Percentiles rank a stretch among this genome's conserved stretches.
Evolutionary conservation across 495 filamentous ascomycete species (phyloP).

Genomic region (Neurospora sp.): DNA sequence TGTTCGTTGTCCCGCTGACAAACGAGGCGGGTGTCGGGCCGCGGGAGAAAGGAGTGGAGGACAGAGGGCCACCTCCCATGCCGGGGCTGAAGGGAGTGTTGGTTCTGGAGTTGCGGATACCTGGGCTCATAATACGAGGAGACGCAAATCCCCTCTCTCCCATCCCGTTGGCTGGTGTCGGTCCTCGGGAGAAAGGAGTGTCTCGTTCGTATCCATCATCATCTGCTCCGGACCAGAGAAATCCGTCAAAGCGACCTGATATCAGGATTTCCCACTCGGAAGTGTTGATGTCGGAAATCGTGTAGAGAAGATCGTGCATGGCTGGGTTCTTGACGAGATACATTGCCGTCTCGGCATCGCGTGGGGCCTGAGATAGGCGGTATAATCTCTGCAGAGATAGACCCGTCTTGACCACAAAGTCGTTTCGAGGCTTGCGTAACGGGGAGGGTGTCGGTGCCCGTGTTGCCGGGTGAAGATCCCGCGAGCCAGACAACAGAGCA

Average conservation of each 20-base stretch:
- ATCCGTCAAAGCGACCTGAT: slow-evolving; percentile 93
- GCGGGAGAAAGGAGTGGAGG: slow-evolving; percentile 19
- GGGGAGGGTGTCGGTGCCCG: slow-evolving; percentile 45
- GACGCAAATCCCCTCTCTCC: slow-evolving; percentile 11
- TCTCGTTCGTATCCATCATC: slow-evolving; percentile 28
- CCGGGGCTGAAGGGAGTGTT: slow-evolving; percentile 18
- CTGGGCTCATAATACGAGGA: slow-evolving; percentile 28
- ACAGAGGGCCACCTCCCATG: neutral
- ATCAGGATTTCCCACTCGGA: slow-evolving; percentile 95
- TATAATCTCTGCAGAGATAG: slow-evolving; percentile 79
- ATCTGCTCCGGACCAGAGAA: slow-evolving; percentile 90
- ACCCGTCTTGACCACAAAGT: slow-evolving; percentile 59
- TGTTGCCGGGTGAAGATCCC: slow-evolving; percentile 42
- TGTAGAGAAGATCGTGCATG: slow-evolving; percentile 78
- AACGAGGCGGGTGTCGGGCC: slow-evolving; percentile 39
- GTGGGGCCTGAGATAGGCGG: slow-evolving; percentile 56
- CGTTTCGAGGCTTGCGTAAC: slow-evolving; percentile 45
- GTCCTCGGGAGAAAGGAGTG: slow-evolving; percentile 38
- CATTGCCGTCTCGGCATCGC: slow-evolving; percentile 76
- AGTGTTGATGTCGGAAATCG: slow-evolving; percentile 73
- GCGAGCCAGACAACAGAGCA: slow-evolving; percentile 62
- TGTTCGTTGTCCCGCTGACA: slow-evolving; percentile 31
- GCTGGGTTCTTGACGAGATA: slow-evolving; percentile 78
- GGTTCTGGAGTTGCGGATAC: slow-evolving; percentile 23
- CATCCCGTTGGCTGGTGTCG: slow-evolving; percentile 37